Conservation (phyloP, 225 moss, liverwort and hornwort species). For the Ulota crispa region DNA sequence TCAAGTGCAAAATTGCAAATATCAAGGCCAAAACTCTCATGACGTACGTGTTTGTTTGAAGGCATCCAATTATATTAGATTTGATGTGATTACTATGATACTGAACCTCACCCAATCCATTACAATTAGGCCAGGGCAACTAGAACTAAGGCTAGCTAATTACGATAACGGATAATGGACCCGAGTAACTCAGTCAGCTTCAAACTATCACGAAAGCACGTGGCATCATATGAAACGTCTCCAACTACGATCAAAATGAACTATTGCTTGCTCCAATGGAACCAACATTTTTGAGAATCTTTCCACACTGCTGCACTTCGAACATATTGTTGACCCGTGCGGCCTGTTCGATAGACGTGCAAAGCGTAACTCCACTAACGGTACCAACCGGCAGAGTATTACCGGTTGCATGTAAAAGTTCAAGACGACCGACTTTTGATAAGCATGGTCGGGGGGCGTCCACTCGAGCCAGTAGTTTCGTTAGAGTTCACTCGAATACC, state of each 20-base stretch:
- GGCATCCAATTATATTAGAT: background rate
- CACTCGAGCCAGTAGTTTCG: background rate
- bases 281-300: background rate
- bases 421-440: background rate
- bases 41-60: background rate
- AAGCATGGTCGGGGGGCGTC: background rate
- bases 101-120: background rate
- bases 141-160: background rate
- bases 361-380: background rate
- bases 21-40: background rate
- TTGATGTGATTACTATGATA: background rate
- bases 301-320: too few relatives aligned
- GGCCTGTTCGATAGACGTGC: background rate
- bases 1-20: too few relatives aligned
- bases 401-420: background rate
- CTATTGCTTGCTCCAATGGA: background rate
- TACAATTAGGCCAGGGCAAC: background rate
- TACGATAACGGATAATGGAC: background rate
- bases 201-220: background rate
- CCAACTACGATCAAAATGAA: background rate
- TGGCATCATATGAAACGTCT: background rate
- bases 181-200: background rate
- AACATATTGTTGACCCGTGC: background rate
- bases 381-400: background rate
- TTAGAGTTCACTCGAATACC: background rate